These are phyloP conservation scores for Antonospora locustae DNA, from an alignment of 371 early-diverging fungal genomes.

Conservation along the genomic window DNA sequence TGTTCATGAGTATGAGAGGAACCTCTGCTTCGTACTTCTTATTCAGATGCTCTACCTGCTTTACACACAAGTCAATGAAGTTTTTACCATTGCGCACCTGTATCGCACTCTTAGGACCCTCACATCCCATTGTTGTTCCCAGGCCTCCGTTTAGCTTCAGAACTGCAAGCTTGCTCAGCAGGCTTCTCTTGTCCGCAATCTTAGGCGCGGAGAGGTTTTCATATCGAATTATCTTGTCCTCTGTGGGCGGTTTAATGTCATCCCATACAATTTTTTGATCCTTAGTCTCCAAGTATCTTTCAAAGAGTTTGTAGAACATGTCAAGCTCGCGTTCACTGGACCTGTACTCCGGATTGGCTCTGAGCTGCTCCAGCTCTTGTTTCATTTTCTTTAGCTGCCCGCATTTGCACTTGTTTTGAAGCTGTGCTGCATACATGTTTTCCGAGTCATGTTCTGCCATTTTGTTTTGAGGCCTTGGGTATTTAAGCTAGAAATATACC, in stretches of 20 bases:
- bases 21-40: constrained; percentile 69
- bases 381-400: constrained; percentile 41
- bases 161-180: constrained; percentile 77
- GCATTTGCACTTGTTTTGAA: constrained; percentile 34
- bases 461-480: too few relatives aligned
- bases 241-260: constrained; percentile 44
- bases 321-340: constrained; percentile 11
- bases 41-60: constrained; percentile 91
- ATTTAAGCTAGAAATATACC: too few relatives aligned
- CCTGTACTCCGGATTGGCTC: constrained; percentile 20
- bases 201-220: constrained; percentile 3
- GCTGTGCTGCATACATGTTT: constrained; percentile 18
- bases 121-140: constrained; percentile 97
- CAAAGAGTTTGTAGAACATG: constrained; percentile 47
- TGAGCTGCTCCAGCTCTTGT: constrained; percentile 31
- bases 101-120: constrained; percentile 93
- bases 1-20: constrained; percentile 96
- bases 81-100: constrained; percentile 91
- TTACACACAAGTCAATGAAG: constrained; percentile 88
- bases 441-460: not conserved
- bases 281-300: constrained; percentile 40
- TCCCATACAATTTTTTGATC: constrained; percentile 51
- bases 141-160: constrained; percentile 96
- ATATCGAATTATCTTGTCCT: constrained; percentile 47
- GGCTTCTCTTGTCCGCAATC: constrained; percentile 4